Evolutionary conservation across 768 basidiomycete genomes (phyloP), one percentile per base, ranked within the genome.

Genomic region (Pluteus cervinus): DNA sequence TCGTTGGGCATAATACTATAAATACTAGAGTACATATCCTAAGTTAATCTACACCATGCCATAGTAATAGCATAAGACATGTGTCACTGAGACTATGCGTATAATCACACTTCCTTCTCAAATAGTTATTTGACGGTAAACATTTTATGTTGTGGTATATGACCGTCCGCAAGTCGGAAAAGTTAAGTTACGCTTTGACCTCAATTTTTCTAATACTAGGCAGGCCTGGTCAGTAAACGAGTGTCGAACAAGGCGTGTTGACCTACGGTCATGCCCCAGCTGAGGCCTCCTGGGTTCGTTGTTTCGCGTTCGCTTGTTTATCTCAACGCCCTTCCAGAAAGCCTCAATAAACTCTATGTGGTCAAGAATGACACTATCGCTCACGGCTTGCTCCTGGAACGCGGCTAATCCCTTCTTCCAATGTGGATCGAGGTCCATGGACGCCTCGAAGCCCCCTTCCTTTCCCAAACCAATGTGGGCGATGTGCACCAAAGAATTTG

Each of bases 401-500:
- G 62, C 52, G 16, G 63, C 57, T 32, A 71, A 56, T 33, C 66
- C 60, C 25, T 52, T 50, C 42, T 61, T 67, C 78, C 77, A 81
- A 18, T 71, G 64, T 1, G 69, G 65, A 32, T 77, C 73, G 26
- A 76, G 59, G 42, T 68, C 71, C 33, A 66, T 68, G 31, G 71
- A 73, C 7, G 71, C 64, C 56, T 79, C 75, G 45, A 76, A 64
- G 37, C 58, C 55, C 4, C 75, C 75, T 6, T 66, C 60, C 37
- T 58, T 60, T 47, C 68, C 70, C 33, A 79, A 56, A 6, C 80
- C 80, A 35, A 83, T 69, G 52, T 84, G 82, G 15, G 74, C 69
- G 37, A 81, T 64, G 48, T 85, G 81, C 40, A 73, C 70, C 53
- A 83, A 84, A 15, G 81, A 76, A 39, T 75, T 66, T 4, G 74